A percentile compares a stretch with the other conserved stretches of the same genome.
Conservation (phyloP, 257 asterid genomes). For the Gardenia jasminoides region DNA sequence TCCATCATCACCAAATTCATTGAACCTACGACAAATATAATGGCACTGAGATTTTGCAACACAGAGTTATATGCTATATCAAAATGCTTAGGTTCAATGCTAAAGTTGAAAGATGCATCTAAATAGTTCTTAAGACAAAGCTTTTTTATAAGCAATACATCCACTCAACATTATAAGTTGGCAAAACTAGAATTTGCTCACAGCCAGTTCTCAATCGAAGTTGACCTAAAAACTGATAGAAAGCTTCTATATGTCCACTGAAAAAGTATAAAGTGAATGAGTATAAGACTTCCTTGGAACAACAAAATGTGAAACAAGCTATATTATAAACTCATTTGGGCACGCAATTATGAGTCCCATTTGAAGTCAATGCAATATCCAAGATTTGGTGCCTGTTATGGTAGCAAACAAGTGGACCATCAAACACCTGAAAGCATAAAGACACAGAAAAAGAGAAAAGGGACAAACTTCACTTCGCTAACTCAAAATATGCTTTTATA, state of each 20-base stretch:
- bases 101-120: background rate
- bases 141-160: background rate
- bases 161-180: background rate
- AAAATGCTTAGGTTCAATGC: background rate
- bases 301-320: conserved; percentile 1
- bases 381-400: background rate
- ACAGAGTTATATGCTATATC: background rate
- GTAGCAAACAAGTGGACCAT: background rate
- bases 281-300: background rate
- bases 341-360: background rate
- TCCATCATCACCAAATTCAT: conserved; percentile 82
- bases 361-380: background rate
- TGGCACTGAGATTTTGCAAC: background rate
- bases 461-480: background rate
- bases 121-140: background rate
- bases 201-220: background rate
- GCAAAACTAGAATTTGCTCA: background rate
- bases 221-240: background rate
- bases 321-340: background rate
- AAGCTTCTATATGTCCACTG: background rate
- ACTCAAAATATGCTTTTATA: background rate
- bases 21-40: conserved; percentile 50
- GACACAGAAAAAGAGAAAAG: background rate
- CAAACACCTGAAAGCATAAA: background rate
- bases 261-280: no score